Percentiles rank a stretch among this genome's conserved stretches.
Evolutionary conservation across 2,329 filamentous ascomycete species (phyloP).

Genomic region (Fusarium anthophilum): DNA sequence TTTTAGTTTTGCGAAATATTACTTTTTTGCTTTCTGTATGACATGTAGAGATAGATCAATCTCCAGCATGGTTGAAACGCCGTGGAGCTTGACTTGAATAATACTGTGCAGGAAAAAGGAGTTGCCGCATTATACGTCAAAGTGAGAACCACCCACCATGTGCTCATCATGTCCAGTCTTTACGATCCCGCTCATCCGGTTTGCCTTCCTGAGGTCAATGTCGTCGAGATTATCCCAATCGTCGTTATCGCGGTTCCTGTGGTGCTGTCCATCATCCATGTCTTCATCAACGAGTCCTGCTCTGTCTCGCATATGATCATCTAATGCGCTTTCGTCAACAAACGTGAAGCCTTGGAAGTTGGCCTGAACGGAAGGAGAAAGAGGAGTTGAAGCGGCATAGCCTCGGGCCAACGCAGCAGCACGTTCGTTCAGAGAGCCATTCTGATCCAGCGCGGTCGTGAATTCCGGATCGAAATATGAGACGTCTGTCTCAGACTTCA

Average conservation of each 20-base stretch:
- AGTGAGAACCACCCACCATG: constrained; percentile 70
- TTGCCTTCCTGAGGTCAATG: constrained; percentile 59
- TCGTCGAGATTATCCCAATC: constrained; percentile 70
- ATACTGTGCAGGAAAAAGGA: constrained; percentile 27
- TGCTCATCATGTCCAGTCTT: constrained; percentile 69
- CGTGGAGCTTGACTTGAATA: constrained; percentile 34
- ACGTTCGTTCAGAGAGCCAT: constrained; percentile 88
- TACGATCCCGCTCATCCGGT: constrained; percentile 72
- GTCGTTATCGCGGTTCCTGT: constrained; percentile 51
- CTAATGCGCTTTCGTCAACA: constrained; percentile 95
- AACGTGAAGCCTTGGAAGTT: constrained; percentile 99
- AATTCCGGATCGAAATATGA: constrained; percentile 99
- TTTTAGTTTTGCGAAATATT: constrained; percentile 41
- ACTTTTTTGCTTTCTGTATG: constrained; percentile 42
- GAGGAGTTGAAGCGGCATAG: constrained; percentile 87
- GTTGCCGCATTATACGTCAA: constrained; percentile 64
- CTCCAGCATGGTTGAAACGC: constrained; percentile 40
- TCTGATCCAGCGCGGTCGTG: constrained; percentile 89
- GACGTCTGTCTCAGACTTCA: constrained; percentile 94
- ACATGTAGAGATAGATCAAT: constrained; percentile 36
- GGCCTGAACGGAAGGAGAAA: constrained; percentile 95
- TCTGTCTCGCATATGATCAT: constrained; percentile 77
- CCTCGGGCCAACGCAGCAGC: constrained; percentile 87
- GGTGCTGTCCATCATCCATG: constrained; percentile 65
- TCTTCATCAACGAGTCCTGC: constrained; percentile 63